Evolutionary conservation across 2,329 filamentous ascomycete species (phyloP).

Genomic region (Neofusicoccum laricinum): DNA sequence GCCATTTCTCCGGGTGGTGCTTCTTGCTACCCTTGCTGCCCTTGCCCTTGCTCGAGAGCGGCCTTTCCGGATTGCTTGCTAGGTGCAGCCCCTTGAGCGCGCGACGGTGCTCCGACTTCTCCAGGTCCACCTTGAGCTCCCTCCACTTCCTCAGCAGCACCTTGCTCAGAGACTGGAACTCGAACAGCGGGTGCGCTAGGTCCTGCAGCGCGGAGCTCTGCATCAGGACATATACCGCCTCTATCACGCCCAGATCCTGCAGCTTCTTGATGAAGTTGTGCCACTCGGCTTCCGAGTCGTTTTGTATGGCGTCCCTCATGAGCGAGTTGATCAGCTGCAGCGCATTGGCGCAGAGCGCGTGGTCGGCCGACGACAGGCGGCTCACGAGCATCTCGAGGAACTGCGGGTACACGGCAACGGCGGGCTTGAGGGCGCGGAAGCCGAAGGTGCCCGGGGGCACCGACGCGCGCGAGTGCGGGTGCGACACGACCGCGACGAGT

Average conservation of each 20-base stretch:
- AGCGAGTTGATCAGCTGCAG: slow-evolving; percentile 93
- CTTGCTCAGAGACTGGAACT: slow-evolving; percentile 92
- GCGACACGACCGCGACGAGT: slow-evolving; percentile 85
- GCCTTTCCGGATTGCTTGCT: slow-evolving; percentile 70
- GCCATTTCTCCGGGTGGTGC: slow-evolving; percentile 90
- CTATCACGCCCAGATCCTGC: slow-evolving; percentile 90
- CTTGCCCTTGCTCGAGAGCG: slow-evolving; percentile 30
- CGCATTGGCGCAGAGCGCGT: slow-evolving; percentile 91
- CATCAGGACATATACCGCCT: slow-evolving; percentile 87
- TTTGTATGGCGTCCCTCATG: slow-evolving; percentile 84
- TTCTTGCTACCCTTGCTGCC: slow-evolving; percentile 51
- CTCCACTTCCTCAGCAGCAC: slow-evolving; percentile 84
- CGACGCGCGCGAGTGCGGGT: slow-evolving; percentile 61
- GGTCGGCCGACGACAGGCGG: slow-evolving; percentile 88
- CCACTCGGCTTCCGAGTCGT: slow-evolving; percentile 79
- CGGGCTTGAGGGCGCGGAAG: slow-evolving; percentile 87
- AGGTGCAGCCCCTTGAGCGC: slow-evolving; percentile 83
- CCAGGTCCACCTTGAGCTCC: slow-evolving; percentile 78
- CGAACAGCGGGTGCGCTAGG: slow-evolving; percentile 80
- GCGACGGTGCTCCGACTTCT: slow-evolving; percentile 82
- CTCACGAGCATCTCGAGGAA: slow-evolving; percentile 94
- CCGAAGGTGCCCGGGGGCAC: slow-evolving; percentile 66
- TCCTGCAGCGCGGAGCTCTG: slow-evolving; percentile 91
- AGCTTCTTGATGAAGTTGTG: slow-evolving; percentile 90
- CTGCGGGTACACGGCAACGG: slow-evolving; percentile 84